These are phyloP conservation scores for Tilletiopsis washingtonensis DNA, from an alignment of 1,284 basidiomycete genomes.

Conservation along the genomic window DNA sequence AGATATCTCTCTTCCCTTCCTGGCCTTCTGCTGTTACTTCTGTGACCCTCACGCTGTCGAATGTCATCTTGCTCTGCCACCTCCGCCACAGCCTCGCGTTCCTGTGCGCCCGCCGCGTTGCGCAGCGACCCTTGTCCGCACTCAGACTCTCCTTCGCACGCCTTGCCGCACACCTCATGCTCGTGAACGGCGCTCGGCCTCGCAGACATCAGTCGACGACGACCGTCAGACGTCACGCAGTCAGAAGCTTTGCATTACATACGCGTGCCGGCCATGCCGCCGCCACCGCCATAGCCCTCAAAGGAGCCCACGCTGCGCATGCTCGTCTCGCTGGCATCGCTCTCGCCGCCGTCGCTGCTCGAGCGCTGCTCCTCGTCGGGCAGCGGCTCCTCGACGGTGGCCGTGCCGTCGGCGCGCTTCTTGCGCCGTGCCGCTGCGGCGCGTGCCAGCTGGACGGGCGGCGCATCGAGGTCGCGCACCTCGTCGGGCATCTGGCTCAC, in stretches of 20 bases:
- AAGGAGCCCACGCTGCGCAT: constrained; percentile 8
- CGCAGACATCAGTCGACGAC: too few species aligned
- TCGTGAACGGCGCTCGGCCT: too few species aligned
- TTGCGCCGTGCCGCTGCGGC: background rate
- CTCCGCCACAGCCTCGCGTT: too few species aligned
- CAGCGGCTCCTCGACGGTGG: background rate
- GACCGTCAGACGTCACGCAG: too few species aligned
- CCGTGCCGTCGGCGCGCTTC: background rate
- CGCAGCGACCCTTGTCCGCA: too few species aligned
- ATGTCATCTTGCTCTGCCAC: too few species aligned
- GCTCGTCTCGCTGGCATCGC: constrained; percentile 6
- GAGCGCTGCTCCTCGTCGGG: background rate
- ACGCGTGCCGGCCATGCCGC: constrained; percentile 3
- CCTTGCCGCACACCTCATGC: too few species aligned
- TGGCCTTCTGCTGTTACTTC: too few species aligned
- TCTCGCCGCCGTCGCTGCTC: background rate
- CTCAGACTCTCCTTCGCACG: too few species aligned
- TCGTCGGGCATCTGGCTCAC: background rate
- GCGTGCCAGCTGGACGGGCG: background rate
- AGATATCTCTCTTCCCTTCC: too few species aligned
- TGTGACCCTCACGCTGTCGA: too few species aligned
- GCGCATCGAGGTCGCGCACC: constrained; percentile 3
- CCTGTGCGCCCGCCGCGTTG: too few species aligned
- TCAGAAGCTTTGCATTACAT: background rate
- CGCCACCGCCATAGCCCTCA: constrained; percentile 7